Base-by-base conservation (phyloP, 768 basidiomycete species). In the Tulasnella sp. region DNA sequence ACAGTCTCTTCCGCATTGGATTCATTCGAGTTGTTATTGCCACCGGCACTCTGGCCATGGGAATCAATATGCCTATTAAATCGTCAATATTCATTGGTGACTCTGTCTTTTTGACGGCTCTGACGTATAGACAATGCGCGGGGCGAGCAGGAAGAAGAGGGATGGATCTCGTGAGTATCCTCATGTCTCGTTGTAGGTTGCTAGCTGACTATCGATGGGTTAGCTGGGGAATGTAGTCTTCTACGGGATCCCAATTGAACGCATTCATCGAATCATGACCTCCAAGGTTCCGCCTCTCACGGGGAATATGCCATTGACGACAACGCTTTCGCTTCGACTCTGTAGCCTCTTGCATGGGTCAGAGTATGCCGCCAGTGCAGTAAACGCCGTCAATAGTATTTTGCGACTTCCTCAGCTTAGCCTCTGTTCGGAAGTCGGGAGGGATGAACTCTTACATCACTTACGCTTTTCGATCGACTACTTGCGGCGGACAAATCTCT, bases 131-230 rank as follows among this genome's bases (percentile, higher is more conserved):
- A 14, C 92, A 93, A 87, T 92, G 91, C 80, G 89, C 91, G 68
- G 92, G 92, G 78, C 88, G 92, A 83, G 92, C 92, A 58, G 92
- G 92, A 79, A 88, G 92, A 58, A 88, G 92, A 82, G 92, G 92
- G 1, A 92, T 88, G 80, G 92, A 93, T 82, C 87, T 91, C 7
- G 81, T 81, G 39, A 9, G 81, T 73, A 36, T 31, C n/a, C 12
- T 56, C 34, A n/a, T 14, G 7, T 16, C n/a, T 21, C 16, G 10
- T 36, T 27, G 12, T 44, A 16, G 9, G 6, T 44, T 12, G 14
- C 42, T 24, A n/a, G 27, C 16, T 42, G 7, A 42, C 58, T 72
- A 24, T 46, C 16, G 1, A 12, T 21, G 21, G 21, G 48, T n/a
- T 21, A 81, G 80, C 86, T 91, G 0, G 92, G 92, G 7, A 91